Evolutionary conservation across 2,329 filamentous ascomycete genomes (phyloP).

Genomic region (Chaetomiaceae sp.): DNA sequence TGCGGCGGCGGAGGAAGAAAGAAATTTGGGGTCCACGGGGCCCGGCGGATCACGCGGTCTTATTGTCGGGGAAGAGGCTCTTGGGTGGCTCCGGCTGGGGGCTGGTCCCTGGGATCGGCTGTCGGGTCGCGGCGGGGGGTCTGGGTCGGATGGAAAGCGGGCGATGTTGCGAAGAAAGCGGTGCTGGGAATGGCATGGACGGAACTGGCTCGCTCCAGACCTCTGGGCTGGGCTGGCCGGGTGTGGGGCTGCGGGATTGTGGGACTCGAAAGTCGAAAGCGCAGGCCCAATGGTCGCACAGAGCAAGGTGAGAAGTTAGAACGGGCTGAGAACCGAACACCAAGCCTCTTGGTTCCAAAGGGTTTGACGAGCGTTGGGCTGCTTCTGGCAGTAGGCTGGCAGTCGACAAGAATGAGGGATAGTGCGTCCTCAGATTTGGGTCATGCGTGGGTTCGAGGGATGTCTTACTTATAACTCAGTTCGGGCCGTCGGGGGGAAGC

Average conservation of each 20-base stretch:
- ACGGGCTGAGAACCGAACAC: no score
- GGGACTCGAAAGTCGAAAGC: not conserved
- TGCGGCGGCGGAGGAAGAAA: conserved; percentile 5
- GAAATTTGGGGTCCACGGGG: conserved; percentile 21
- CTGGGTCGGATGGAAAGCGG: not conserved
- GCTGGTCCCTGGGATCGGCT: conserved; percentile 13
- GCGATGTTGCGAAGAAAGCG: conserved; percentile 6
- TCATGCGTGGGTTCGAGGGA: no score
- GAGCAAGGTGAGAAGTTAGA: no score
- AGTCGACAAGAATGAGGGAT: no score
- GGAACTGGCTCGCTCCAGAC: no score
- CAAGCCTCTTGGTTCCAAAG: no score
- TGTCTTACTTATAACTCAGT: no score
- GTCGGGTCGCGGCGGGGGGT: conserved; percentile 21
- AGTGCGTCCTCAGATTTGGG: no score
- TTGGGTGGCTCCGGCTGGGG: conserved; percentile 11
- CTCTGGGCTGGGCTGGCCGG: not conserved
- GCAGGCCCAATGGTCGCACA: not conserved
- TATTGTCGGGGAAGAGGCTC: conserved; percentile 11
- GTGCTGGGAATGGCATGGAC: conserved; percentile 1
- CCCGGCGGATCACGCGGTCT: conserved; percentile 15
- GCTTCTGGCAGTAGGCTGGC: no score
- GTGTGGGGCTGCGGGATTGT: not conserved
- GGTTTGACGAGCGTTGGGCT: no score
- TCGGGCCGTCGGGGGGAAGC: no score